Evolutionary conservation across 306 rosid genomes (phyloP).

Genomic region (Herpetospermum pedunculosum): DNA sequence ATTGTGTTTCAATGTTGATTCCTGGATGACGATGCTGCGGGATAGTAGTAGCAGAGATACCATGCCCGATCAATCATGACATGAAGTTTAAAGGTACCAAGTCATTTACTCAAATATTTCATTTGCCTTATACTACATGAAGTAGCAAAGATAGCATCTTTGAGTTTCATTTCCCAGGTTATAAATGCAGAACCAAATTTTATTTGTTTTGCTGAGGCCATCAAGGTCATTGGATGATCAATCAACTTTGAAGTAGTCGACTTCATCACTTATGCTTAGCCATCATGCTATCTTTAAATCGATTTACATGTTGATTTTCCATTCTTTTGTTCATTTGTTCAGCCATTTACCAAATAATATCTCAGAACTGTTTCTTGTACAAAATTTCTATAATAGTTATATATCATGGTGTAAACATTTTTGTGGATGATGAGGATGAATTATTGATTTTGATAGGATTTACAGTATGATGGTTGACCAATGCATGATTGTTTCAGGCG

Average conservation of each 20-base stretch:
- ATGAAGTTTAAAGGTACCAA: slow-evolving; percentile 7
- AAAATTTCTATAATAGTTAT: not conserved
- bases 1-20: not conserved
- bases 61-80: not conserved
- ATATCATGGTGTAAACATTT: not conserved
- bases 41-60: not conserved
- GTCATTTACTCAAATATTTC: not conserved
- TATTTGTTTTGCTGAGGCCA: not conserved
- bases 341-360: not conserved
- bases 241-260: not conserved
- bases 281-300: not conserved
- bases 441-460: slow-evolving; percentile 4
- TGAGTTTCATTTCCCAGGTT: not conserved
- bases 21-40: not conserved
- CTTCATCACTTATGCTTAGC: not conserved
- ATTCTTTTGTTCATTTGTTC: not conserved
- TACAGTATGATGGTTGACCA: not conserved
- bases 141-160: not conserved
- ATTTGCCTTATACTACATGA: not conserved
- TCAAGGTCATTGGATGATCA: not conserved
- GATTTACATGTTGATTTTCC: not conserved
- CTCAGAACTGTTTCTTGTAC: not conserved
- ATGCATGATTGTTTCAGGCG: not conserved
- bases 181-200: not conserved
- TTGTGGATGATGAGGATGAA: not conserved